These are phyloP conservation scores for Hypoxylon sp. DNA, from an alignment of 2,329 filamentous ascomycete genomes.

Conservation along the genomic window DNA sequence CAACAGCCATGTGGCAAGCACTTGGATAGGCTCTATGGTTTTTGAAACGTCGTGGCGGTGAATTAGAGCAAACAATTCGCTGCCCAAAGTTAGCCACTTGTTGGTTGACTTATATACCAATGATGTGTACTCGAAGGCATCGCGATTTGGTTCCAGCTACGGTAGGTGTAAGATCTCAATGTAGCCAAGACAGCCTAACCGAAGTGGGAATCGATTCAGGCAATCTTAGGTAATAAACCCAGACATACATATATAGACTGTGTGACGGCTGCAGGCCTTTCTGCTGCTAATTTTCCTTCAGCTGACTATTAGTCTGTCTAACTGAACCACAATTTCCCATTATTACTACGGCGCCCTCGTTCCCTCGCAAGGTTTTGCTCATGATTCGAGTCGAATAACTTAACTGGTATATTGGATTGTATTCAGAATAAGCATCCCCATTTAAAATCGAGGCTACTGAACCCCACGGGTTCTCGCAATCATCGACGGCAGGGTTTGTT, in stretches of 20 bases:
- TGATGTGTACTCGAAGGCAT: constrained; percentile 3
- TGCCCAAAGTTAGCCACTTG: constrained; percentile 21
- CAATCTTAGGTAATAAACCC: constrained; percentile 35
- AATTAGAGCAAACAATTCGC: constrained; percentile 15
- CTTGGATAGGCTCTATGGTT: neutral
- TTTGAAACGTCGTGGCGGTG: constrained; percentile 19
- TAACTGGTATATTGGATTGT: neutral
- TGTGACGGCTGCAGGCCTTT: constrained; percentile 3
- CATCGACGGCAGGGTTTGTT: constrained; percentile 7
- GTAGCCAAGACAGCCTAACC: constrained; percentile 25
- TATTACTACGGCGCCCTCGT: neutral
- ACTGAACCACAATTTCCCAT: constrained; percentile 4
- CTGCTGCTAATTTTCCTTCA: neutral
- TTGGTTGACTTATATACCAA: constrained; percentile 5
- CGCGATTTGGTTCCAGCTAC: constrained; percentile 8
- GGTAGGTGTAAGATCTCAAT: constrained; percentile 24
- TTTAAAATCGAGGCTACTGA: neutral
- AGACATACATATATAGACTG: constrained; percentile 3
- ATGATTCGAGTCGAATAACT: neutral
- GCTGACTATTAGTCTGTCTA: constrained; percentile 7
- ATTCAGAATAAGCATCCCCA: neutral
- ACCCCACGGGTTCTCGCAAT: constrained; percentile 9
- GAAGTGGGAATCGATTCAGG: constrained; percentile 7
- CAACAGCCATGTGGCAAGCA: constrained; percentile 35
- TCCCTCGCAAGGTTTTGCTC: neutral